Evolutionary conservation across 345 rosid genomes (phyloP).

Genomic region (Eucalyptus cloeziana): DNA sequence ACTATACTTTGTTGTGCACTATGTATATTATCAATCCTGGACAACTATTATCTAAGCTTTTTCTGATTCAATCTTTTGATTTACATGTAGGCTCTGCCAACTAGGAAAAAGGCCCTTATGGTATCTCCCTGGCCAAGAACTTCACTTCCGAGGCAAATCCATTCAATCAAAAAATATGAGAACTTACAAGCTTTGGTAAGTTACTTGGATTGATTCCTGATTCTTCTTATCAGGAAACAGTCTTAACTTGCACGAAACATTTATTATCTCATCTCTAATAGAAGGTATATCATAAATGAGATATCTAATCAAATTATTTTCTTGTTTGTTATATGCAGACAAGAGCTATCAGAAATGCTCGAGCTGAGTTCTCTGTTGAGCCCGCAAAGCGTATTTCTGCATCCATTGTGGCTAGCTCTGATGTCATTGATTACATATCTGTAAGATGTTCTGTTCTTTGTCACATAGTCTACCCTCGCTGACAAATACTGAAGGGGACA

Average conservation of each 20-base stretch:
- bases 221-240: background rate
- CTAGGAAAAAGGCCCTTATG: conserved; percentile 69
- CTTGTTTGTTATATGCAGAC: conserved; percentile 29
- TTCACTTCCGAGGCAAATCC: conserved; percentile 57
- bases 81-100: conserved; percentile 60
- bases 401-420: conserved; percentile 69
- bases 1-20: background rate
- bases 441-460: conserved; percentile 26
- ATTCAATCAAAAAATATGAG: conserved; percentile 65
- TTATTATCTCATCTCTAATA: background rate
- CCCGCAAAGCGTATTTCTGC: conserved; percentile 96
- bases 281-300: background rate
- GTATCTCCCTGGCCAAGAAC: conserved; percentile 81
- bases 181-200: conserved; percentile 86
- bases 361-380: conserved; percentile 96
- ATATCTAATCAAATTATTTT: background rate
- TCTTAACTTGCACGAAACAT: background rate
- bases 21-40: background rate
- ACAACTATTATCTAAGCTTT: background rate
- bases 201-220: background rate
- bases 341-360: conserved; percentile 82
- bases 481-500: background rate
- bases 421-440: conserved; percentile 71
- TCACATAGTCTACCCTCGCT: background rate
- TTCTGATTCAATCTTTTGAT: background rate